Conservation (phyloP, 164 flowering plant genomes). For the Sedum album region DNA sequence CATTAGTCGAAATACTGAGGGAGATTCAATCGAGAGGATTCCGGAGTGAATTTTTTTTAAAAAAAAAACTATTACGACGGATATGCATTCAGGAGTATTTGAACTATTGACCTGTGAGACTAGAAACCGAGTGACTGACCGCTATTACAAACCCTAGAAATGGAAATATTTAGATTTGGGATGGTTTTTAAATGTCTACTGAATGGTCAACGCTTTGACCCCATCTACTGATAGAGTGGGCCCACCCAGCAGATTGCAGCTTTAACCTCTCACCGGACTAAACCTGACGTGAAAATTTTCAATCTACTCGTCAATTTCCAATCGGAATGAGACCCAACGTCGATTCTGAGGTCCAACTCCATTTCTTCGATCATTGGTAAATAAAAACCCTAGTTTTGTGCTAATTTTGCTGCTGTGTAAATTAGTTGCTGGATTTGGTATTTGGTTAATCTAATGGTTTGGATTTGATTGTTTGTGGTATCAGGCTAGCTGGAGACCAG, state of each 20-base stretch:
- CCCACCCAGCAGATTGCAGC: not conserved
- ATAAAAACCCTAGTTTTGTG: not conserved
- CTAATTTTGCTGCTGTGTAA: not conserved
- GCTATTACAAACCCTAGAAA: too few relatives aligned
- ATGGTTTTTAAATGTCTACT: too few relatives aligned
- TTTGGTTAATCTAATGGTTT: not conserved
- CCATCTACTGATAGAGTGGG: too few relatives aligned
- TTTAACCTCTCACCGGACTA: not conserved
- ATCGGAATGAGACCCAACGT: conserved; percentile 55
- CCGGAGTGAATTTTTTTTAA: too few relatives aligned
- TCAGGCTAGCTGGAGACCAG: conserved; percentile 82
- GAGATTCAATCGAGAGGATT: too few relatives aligned
- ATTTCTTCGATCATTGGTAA: not conserved
- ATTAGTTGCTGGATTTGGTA: not conserved
- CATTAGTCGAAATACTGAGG: too few relatives aligned
- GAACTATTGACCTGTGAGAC: too few relatives aligned
- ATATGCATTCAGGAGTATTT: too few relatives aligned
- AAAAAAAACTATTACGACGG: too few relatives aligned
- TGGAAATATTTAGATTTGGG: too few relatives aligned
- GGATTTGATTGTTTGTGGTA: not conserved
- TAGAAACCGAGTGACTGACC: too few relatives aligned
- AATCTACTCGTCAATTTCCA: not conserved
- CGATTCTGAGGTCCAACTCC: conserved; percentile 44
- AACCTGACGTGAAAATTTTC: not conserved
- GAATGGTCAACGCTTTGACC: too few relatives aligned